Conservation (phyloP, 345 rosid species). For the Salix udensis region DNA sequence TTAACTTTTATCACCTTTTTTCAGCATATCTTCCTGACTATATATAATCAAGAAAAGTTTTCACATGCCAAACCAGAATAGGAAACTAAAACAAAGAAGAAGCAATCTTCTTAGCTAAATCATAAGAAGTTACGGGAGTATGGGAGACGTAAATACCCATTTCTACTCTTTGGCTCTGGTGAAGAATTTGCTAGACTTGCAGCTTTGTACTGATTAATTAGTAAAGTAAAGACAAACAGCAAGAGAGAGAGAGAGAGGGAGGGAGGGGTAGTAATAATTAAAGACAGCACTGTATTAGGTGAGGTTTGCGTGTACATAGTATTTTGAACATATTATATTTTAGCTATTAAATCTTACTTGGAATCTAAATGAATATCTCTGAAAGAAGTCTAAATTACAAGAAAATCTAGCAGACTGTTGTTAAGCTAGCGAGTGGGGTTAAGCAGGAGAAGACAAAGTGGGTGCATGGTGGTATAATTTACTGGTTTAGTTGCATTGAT, state of each 20-base stretch:
- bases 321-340: too few relatives aligned
- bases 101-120: not conserved
- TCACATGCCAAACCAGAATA: not conserved
- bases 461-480: not conserved
- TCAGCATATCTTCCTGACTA: slow-evolving; percentile 87
- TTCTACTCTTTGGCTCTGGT: slow-evolving; percentile 87
- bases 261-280: not conserved
- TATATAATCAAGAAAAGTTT: slow-evolving; percentile 6
- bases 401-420: too few relatives aligned
- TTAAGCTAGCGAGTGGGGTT: not conserved
- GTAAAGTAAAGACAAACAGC: slow-evolving; percentile 43
- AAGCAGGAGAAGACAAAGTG: not conserved
- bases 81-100: not conserved
- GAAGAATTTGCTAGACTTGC: slow-evolving; percentile 86
- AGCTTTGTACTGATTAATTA: slow-evolving; percentile 69
- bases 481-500: slow-evolving; percentile 21
- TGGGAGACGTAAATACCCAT: slow-evolving; percentile 44
- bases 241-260: not conserved
- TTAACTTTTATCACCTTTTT: slow-evolving; percentile 83
- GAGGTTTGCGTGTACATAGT: too few relatives aligned
- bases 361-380: too few relatives aligned
- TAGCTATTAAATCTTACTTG: too few relatives aligned
- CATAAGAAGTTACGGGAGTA: not conserved
- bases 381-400: too few relatives aligned
- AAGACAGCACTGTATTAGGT: not conserved